Base-by-base conservation (phyloP, 2,329 filamentous ascomycete species). In the Talaromyces sp. region DNA sequence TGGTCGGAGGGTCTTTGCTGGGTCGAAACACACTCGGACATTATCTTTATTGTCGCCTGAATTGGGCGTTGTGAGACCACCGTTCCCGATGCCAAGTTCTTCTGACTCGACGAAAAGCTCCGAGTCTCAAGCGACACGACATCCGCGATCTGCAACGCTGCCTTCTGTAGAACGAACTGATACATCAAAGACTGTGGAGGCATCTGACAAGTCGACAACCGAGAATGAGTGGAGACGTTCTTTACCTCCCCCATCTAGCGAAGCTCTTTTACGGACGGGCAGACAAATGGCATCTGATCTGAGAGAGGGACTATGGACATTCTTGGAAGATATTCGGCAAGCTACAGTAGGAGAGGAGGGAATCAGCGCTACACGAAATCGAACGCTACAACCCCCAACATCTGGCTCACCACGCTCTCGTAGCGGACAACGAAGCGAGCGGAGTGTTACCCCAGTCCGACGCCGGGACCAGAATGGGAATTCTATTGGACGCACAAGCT, bases 311-410 rank as follows among this genome's bases (percentile, higher is more conserved):
- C 81, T 99, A 58, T 93, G 91, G 87, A 97, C 92, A 1, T 99
- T 99, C 77, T 88, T 97, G 66, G 95, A 98, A 75, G 95, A 99
- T 74, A 87, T 99, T 57, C 86, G 93, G 69, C 95, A 98, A 78
- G 96, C 94, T 14, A 97, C 95, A 0, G 93, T 99, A 7, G 95
- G 95, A 27, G 95, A 99, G 63, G 95, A 99, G 79, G 91, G 88
- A 16, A 87, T 92, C 68, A 87, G 83, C 66, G 88, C 87, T 48
- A 79, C 79, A 39, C 76, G 78, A 67, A 73, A 77, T 67, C 69
- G 79, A 65, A 71, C 73, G 64, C 68, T 74, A 67, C 70, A 76
- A 56, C 67, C 71, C n/a, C 43, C 72, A 68, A 68, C 71, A 71
- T 45, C 69, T 68, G 56, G 73, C 64, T 63, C 77, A 73, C 64